Base-by-base conservation (phyloP, 225 moss, liverwort and hornwort genomes). In the Physcomitrium patens region DNA sequence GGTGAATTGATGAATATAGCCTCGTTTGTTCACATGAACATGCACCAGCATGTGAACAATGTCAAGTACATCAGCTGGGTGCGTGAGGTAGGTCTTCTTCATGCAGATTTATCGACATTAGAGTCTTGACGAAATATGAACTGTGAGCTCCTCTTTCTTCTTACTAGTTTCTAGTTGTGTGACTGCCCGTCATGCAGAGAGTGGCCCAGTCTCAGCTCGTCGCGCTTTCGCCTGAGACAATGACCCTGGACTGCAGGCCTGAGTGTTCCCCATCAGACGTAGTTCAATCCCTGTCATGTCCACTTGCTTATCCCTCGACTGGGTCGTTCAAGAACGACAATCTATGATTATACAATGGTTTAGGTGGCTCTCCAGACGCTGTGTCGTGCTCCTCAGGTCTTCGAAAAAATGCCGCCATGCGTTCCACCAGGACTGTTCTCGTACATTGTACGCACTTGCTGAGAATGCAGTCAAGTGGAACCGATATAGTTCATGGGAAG, bases 21-120 rank as follows among this genome's bases (percentile, higher is more conserved):
- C 89, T n/a, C 81, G 89, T 3, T 58, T 86, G 8, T 84, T 81
- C 10, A 86, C n/a, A n/a, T n/a, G 84, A 84, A 89, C 26, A 86
- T 89, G 89, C 86, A 89, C 58, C 89, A 89, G 63, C 86, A 86
- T 64, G 89, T 89, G 5, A 89, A 89, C 64, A 86, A 89, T 28
- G 86, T 89, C 27, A 89, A 86, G 54, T 89, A 89, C 68, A 84
- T 89, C 19, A 86, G 86, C 58, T 89, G 89, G 89, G 86, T 82
- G n/a, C 89, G 86, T 60, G 89, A 89, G 86, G 89, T 89, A 71
- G 17, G 17, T 18, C 14, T 42, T 41, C 64, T 51, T 6, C 1
- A 12, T 17, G 1, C 17, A 51, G 7, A 31, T 31, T 31, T 31
- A 31, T 5, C 5, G 31, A 31, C 31, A 2, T 31, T 31, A 5